Conservation (phyloP, 345 rosid species). For the Gossypium rotundifolium region DNA sequence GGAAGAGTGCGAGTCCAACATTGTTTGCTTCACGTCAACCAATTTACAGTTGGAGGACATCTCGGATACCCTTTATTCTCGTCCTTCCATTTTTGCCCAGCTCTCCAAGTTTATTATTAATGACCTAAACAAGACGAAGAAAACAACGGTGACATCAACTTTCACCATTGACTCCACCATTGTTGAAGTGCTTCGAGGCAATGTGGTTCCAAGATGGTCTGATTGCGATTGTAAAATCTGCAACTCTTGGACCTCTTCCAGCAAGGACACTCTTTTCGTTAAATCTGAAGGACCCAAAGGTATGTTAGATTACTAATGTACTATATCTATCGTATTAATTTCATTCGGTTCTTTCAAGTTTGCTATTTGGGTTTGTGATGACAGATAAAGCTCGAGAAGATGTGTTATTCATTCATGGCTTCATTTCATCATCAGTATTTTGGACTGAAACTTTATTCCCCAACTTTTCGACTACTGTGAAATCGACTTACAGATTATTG, state of each 20-base stretch:
- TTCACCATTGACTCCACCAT: constrained; percentile 53
- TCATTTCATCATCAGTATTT: constrained; percentile 90
- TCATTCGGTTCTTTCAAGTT: not conserved
- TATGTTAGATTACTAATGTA: constrained; percentile 3
- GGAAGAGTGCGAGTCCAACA: constrained; percentile 68
- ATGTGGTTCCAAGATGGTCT: constrained; percentile 82
- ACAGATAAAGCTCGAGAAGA: constrained; percentile 58
- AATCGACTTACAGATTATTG: constrained; percentile 59
- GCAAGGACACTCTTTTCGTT: constrained; percentile 59
- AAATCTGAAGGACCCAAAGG: constrained; percentile 57
- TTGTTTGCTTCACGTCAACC: constrained; percentile 56
- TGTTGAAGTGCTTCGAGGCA: constrained; percentile 67
- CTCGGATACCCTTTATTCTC: constrained; percentile 79
- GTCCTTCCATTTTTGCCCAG: constrained; percentile 49
- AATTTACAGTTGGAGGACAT: constrained; percentile 77
- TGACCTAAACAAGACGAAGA: constrained; percentile 40
- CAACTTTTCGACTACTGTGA: constrained; percentile 61
- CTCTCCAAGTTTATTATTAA: constrained; percentile 29
- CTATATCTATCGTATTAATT: not conserved
- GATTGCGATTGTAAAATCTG: constrained; percentile 84
- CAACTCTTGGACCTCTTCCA: constrained; percentile 60
- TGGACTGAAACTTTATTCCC: constrained; percentile 98
- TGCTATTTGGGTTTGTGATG: not conserved
- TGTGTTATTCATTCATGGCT: constrained; percentile 91
- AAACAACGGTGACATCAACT: constrained; percentile 30